A percentile compares a stretch with the other conserved stretches of the same genome.
phyloP scores from a whole-genome alignment of 495 filamentous ascomycete genomes.

The Evernia prunastri region DNA sequence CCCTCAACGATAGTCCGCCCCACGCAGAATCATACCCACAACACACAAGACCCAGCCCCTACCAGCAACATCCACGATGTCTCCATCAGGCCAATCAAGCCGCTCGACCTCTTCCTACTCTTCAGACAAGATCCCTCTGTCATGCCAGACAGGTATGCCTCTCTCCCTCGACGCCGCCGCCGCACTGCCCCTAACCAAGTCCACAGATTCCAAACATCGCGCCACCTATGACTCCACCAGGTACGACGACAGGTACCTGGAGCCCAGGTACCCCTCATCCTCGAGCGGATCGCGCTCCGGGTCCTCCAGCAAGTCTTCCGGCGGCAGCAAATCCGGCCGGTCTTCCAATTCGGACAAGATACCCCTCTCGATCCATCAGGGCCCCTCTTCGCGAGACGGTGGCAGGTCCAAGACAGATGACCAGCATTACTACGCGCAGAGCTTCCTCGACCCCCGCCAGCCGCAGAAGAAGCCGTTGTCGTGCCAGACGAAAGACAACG shows the following conservation, averaged over 20 bases:
- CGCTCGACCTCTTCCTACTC: background rate
- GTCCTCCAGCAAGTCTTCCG: background rate
- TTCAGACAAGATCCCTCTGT: background rate
- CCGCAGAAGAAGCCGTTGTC: background rate
- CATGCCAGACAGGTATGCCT: background rate
- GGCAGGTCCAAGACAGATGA: background rate
- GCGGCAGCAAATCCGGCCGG: background rate
- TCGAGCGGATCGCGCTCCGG: background rate
- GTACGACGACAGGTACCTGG: background rate
- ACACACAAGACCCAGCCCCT: background rate
- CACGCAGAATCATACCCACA: background rate
- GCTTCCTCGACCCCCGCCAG: background rate
- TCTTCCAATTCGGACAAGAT: background rate
- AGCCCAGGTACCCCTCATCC: background rate
- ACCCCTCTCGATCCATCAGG: background rate
- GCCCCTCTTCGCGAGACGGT: background rate
- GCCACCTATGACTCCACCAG: background rate
- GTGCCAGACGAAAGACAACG: background rate
- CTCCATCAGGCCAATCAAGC: background rate
- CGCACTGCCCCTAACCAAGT: background rate
- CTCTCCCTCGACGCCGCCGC: background rate
- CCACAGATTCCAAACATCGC: background rate
- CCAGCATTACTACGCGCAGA: background rate
- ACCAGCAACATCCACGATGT: background rate
- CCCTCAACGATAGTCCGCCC: background rate